phyloP scores from a whole-genome alignment of 805 yeast species.

The Kazachstania viticola region DNA sequence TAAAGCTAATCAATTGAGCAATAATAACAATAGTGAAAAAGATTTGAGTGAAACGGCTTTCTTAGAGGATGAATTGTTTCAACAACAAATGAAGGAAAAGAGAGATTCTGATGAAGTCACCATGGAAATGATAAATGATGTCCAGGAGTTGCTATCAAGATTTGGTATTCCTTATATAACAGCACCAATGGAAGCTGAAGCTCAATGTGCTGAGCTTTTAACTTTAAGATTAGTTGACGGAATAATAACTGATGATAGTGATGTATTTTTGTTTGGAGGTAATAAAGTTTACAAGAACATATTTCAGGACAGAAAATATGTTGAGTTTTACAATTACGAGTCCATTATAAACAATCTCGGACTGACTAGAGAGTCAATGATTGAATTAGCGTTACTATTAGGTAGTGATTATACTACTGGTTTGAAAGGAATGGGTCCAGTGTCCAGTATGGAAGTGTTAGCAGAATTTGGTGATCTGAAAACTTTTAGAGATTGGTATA shows the following conservation, averaged over 20 bases:
- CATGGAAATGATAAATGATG: constrained; percentile 72
- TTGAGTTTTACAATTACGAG: constrained; percentile 61
- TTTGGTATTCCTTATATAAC: constrained; percentile 93
- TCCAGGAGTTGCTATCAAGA: constrained; percentile 73
- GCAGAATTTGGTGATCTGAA: constrained; percentile 60
- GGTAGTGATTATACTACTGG: constrained; percentile 98
- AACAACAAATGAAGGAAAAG: constrained; percentile 51
- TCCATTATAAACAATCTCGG: constrained; percentile 58
- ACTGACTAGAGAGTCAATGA: constrained; percentile 48
- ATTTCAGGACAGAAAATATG: constrained; percentile 88
- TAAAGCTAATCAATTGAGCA: constrained; percentile 29
- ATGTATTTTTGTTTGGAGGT: constrained; percentile 90
- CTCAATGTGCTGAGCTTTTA: constrained; percentile 83
- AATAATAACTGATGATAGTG: constrained; percentile 93
- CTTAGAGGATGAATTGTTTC: constrained; percentile 39
- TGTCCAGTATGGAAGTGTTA: constrained; percentile 75
- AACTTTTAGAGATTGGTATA: constrained; percentile 31
- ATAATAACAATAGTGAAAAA: constrained; percentile 11
- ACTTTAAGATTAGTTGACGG: constrained; percentile 79
- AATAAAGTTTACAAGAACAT: constrained; percentile 73
- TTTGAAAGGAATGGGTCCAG: constrained; percentile 87
- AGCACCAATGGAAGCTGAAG: constrained; percentile 99
- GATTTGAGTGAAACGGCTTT: constrained; percentile 12
- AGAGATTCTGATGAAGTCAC: constrained; percentile 92
- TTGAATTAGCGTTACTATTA: constrained; percentile 69